phyloP scores from a whole-genome alignment of 768 basidiomycete genomes.

The Phanerochaete sordida region DNA sequence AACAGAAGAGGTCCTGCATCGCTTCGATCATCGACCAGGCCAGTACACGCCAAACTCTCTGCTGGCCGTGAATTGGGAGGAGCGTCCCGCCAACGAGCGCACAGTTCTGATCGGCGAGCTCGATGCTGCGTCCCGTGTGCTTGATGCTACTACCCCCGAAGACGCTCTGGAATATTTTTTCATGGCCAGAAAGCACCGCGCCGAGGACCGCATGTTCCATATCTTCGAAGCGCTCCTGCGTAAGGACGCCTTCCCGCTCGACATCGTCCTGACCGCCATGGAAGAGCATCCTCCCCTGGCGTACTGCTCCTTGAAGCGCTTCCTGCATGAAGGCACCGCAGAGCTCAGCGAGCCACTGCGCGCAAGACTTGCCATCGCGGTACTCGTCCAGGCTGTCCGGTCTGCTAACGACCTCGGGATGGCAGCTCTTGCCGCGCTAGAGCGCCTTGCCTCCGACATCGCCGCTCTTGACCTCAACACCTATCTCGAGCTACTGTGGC shows the following conservation, averaged over 20 bases:
- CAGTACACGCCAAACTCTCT: conserved; percentile 19
- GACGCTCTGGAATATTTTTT: conserved; percentile 15
- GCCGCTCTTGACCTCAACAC: conserved; percentile 33
- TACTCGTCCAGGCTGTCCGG: conserved; percentile 48
- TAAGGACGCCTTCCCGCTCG: conserved; percentile 25
- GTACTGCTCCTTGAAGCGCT: conserved; percentile 47
- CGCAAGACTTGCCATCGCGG: conserved; percentile 16
- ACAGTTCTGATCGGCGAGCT: conserved; percentile 20
- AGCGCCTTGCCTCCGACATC: conserved; percentile 49
- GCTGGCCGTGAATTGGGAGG: conserved; percentile 23
- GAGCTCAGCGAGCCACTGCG: conserved; percentile 25
- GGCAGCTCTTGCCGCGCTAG: conserved; percentile 54
- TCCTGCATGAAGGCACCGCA: conserved; percentile 30
- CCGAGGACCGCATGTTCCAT: conserved; percentile 52
- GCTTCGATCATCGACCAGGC: conserved; percentile 18
- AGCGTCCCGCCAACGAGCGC: conserved; percentile 29
- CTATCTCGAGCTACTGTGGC: conserved; percentile 53
- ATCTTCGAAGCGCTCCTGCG: conserved; percentile 41
- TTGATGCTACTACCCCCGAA: not conserved
- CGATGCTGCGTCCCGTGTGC: conserved; percentile 1
- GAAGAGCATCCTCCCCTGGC: conserved; percentile 49
- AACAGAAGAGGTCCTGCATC: conserved; percentile 25
- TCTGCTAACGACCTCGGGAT: conserved; percentile 53
- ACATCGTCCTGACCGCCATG: conserved; percentile 39
- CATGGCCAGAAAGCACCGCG: conserved; percentile 46